Conservation (phyloP, 176 grass and related monocot genomes). For the Hsuehochloa calcarea region DNA sequence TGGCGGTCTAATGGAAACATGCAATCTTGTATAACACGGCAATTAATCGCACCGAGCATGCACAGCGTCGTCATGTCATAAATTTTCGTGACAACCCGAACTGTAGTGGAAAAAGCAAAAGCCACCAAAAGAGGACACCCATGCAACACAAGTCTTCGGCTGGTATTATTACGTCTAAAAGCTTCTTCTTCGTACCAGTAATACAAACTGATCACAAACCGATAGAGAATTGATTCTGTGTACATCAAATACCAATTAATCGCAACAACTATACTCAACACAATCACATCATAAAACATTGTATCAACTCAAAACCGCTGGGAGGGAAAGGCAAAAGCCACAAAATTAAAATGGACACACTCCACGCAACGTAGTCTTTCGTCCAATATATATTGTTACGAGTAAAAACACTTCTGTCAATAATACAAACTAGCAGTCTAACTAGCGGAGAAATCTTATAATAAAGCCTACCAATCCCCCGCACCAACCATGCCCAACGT, state of each 20-base stretch:
- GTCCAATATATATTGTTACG: neutral
- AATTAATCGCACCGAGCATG: neutral
- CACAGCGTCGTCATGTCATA: neutral
- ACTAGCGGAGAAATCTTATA: too few relatives aligned
- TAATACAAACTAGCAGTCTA: neutral
- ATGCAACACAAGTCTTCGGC: neutral
- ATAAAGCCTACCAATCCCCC: neutral
- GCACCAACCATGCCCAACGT: neutral
- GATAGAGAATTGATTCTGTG: neutral
- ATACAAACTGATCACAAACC: neutral
- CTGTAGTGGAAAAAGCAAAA: neutral
- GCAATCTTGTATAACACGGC: neutral
- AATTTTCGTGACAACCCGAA: neutral
- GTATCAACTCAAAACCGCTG: neutral
- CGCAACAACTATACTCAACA: neutral
- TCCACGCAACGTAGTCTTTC: too few relatives aligned
- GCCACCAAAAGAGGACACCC: neutral
- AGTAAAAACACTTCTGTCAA: neutral
- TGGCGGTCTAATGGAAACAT: neutral
- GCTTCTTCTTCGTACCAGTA: neutral
- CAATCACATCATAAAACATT: neutral
- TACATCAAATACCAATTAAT: neutral
- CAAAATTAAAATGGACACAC: neutral
- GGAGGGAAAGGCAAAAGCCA: too few relatives aligned
- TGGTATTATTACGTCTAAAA: neutral